A percentile compares a stretch with the other conserved stretches of the same genome.
phyloP scores from a whole-genome alignment of 2,329 filamentous ascomycete species.

The Botrytis hyacinthi region DNA sequence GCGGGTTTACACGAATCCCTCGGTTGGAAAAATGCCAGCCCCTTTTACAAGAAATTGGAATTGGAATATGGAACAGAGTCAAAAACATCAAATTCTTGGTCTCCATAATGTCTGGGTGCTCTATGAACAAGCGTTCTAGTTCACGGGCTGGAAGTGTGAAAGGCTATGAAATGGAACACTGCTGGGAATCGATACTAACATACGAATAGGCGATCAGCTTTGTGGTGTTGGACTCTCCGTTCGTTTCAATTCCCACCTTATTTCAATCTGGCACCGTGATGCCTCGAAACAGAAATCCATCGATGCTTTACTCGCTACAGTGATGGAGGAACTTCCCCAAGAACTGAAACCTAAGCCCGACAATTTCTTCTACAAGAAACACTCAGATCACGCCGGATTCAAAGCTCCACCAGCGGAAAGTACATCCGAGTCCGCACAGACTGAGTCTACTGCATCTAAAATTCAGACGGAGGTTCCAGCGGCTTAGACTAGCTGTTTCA shows the following conservation, averaged over 20 bases:
- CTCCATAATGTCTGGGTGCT: neutral
- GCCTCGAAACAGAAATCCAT: slow-evolving; percentile 76
- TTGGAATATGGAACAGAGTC: too few relatives aligned
- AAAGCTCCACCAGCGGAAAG: slow-evolving; percentile 49
- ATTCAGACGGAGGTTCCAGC: slow-evolving; percentile 28
- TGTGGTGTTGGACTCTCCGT: slow-evolving; percentile 86
- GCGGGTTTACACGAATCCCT: slow-evolving; percentile 32
- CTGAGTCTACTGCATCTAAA: slow-evolving; percentile 26
- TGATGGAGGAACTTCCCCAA: slow-evolving; percentile 69
- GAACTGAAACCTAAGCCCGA: slow-evolving; percentile 71
- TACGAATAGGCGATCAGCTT: slow-evolving; percentile 69
- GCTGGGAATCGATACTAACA: slow-evolving; percentile 23
- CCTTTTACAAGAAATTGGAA: neutral
- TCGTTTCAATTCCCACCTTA: slow-evolving; percentile 83
- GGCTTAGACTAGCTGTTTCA: slow-evolving; percentile 16
- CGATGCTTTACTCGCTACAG: slow-evolving; percentile 68
- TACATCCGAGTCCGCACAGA: slow-evolving; percentile 25
- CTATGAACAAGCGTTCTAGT: neutral
- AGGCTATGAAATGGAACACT: neutral
- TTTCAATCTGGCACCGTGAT: slow-evolving; percentile 92
- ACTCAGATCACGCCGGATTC: slow-evolving; percentile 84
- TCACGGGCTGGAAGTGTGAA: neutral
- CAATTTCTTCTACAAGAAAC: slow-evolving; percentile 83
- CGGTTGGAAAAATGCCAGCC: neutral
- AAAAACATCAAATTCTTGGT: neutral